Conservation (phyloP, 768 basidiomycete genomes). For the Leccinellum albellum region DNA sequence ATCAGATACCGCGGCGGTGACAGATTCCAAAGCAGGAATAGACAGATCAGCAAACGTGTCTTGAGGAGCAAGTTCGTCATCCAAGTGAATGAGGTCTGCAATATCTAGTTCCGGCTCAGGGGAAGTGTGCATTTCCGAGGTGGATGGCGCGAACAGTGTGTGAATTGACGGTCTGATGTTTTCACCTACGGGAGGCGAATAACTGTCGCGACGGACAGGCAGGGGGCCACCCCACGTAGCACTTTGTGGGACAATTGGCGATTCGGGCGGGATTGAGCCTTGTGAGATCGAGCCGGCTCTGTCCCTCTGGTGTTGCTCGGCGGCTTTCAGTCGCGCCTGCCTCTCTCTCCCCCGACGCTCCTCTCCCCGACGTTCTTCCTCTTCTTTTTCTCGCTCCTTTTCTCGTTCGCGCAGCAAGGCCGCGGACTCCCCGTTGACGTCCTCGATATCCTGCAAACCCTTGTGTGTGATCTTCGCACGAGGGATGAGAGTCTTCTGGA, state of each 20-base stretch:
- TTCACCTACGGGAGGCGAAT: conserved; percentile 24
- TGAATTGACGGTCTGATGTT: conserved; percentile 28
- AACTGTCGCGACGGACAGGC: conserved; percentile 34
- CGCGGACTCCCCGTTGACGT: conserved; percentile 53
- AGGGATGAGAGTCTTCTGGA: conserved; percentile 60
- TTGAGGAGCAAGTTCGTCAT: conserved; percentile 49
- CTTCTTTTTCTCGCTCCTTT: conserved; percentile 57
- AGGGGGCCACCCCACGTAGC: conserved; percentile 63
- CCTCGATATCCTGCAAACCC: conserved; percentile 87
- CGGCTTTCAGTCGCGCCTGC: conserved; percentile 54
- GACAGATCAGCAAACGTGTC: conserved; percentile 27
- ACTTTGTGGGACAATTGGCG: conserved; percentile 48
- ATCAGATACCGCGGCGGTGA: conserved; percentile 6
- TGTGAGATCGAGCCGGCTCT: conserved; percentile 45
- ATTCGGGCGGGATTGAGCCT: conserved; percentile 69
- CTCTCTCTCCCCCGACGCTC: conserved; percentile 71
- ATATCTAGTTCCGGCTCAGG: conserved; percentile 67
- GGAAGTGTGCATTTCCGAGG: conserved; percentile 38
- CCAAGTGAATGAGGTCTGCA: conserved; percentile 73
- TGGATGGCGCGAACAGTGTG: conserved; percentile 33
- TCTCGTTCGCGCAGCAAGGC: conserved; percentile 44
- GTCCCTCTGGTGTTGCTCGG: conserved; percentile 40
- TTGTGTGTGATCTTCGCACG: conserved; percentile 91
- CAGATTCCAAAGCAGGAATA: conserved; percentile 16
- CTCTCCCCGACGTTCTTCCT: conserved; percentile 54